Percentiles rank a stretch among this genome's conserved stretches.
Conservation (phyloP, 306 rosid genomes). For the Dryas octopetala region DNA sequence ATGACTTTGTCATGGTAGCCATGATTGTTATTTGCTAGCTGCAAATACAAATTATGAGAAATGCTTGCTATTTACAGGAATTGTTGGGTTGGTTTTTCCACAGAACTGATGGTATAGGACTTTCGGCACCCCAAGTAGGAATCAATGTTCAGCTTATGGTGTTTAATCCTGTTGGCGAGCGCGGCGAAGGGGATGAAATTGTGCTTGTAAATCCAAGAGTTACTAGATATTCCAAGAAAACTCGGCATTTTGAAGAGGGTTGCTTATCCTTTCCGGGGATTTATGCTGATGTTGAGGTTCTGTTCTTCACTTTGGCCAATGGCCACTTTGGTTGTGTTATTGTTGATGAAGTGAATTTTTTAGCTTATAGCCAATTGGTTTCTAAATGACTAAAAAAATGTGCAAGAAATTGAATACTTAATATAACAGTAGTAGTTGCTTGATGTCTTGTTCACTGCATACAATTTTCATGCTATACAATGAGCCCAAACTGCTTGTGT, state of each 20-base stretch:
- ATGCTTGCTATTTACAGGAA: conserved; percentile 40
- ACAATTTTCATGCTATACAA: background rate
- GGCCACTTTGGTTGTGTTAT: too few relatives aligned
- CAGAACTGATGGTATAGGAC: conserved; percentile 98
- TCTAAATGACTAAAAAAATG: background rate
- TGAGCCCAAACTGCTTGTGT: background rate
- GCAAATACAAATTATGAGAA: conserved; percentile 14
- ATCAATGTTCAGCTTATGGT: conserved; percentile 90
- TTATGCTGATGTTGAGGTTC: conserved; percentile 70
- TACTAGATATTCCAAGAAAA: conserved; percentile 67
- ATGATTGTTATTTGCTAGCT: background rate
- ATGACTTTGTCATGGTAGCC: background rate
- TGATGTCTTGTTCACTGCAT: background rate
- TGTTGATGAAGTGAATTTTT: too few relatives aligned
- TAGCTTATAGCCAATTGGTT: background rate
- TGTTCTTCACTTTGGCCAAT: background rate
- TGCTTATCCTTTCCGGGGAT: conserved; percentile 87
- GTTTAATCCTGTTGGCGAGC: conserved; percentile 82
- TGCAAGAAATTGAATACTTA: background rate
- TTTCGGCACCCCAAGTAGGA: conserved; percentile 96
- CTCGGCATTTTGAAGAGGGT: conserved; percentile 61
- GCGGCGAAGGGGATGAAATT: conserved; percentile 89
- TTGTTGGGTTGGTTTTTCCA: conserved; percentile 48
- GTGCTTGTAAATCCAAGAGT: conserved; percentile 91
- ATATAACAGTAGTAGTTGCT: background rate